Evolutionary conservation across 768 basidiomycete species (phyloP).

Genomic region (Sporobolomyces pararoseus): DNA sequence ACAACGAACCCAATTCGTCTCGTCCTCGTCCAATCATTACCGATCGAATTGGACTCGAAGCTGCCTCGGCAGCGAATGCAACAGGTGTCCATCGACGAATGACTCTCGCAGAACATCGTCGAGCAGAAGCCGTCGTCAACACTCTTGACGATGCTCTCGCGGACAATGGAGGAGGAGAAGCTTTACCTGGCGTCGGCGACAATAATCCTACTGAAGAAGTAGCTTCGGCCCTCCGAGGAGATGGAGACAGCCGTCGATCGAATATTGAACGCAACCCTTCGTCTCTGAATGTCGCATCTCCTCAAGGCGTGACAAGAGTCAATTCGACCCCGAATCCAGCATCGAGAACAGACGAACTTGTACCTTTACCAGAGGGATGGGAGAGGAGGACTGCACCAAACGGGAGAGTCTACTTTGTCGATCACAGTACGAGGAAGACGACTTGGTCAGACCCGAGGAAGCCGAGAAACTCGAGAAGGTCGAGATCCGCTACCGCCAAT

Average conservation of each 20-base stretch:
- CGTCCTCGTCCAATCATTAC: background rate
- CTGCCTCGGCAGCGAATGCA: background rate
- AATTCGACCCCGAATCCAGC: background rate
- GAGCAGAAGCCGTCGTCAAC: conserved; percentile 11
- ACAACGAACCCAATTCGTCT: background rate
- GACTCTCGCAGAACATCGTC: conserved; percentile 34
- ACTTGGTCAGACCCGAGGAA: conserved; percentile 99
- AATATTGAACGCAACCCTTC: too few relatives aligned
- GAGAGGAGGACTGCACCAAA: conserved; percentile 96
- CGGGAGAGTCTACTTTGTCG: conserved; percentile 95
- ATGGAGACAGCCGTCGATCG: too few relatives aligned
- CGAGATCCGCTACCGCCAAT: background rate
- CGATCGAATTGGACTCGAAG: conserved; percentile 4
- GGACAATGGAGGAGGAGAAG: background rate
- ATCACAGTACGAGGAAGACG: conserved; percentile 95
- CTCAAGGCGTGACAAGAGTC: background rate
- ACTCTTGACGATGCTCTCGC: conserved; percentile 32
- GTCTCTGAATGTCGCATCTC: too few relatives aligned
- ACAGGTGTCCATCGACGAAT: conserved; percentile 15
- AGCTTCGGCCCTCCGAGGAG: too few relatives aligned
- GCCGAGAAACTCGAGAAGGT: conserved; percentile 46
- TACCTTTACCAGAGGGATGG: conserved; percentile 87
- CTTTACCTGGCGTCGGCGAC: background rate
- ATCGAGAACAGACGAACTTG: conserved; percentile 60
- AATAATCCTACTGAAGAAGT: too few relatives aligned